A percentile compares a stretch with the other conserved stretches of the same genome.
These are phyloP conservation scores for Scutellospora calospora DNA, from an alignment of 371 early-diverging fungal species.

Conservation along the genomic window DNA sequence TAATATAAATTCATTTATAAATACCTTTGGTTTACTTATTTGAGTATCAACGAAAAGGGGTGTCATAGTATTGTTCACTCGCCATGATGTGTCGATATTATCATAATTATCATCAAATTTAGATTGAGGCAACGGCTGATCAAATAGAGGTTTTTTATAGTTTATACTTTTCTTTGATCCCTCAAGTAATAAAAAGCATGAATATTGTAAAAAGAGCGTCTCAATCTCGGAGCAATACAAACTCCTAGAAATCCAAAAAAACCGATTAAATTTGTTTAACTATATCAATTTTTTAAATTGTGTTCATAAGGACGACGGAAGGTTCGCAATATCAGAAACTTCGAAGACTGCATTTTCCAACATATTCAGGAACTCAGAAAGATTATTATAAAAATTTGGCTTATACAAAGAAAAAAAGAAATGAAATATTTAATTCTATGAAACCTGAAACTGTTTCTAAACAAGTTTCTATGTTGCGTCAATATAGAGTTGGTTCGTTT, in stretches of 20 bases:
- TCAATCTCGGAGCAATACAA: neutral
- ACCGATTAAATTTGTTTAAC: too few species aligned
- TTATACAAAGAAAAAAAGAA: conserved; percentile 5
- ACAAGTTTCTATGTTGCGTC: conserved; percentile 18
- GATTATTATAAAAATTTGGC: neutral
- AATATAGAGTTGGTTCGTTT: conserved; percentile 25
- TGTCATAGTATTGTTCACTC: conserved; percentile 16
- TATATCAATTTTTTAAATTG: neutral
- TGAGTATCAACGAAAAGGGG: conserved; percentile 15
- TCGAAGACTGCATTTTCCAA: neutral
- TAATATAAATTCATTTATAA: neutral
- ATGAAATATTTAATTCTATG: neutral
- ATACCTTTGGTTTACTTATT: conserved; percentile 5
- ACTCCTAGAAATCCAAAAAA: neutral
- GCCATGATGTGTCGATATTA: conserved; percentile 19
- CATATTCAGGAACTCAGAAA: neutral
- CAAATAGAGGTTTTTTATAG: conserved; percentile 20
- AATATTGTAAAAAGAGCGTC: conserved; percentile 2
- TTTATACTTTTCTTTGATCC: conserved; percentile 13
- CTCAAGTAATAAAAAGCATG: conserved; percentile 14
- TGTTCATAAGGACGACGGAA: neutral
- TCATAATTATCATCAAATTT: conserved; percentile 32
- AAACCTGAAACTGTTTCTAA: neutral
- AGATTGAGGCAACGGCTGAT: conserved; percentile 15
- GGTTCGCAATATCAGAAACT: conserved; percentile 5